Evolutionary conservation across 257 asterid species (phyloP), one percentile per base, ranked within the genome.

Genomic region (Solanum raphanifolium): DNA sequence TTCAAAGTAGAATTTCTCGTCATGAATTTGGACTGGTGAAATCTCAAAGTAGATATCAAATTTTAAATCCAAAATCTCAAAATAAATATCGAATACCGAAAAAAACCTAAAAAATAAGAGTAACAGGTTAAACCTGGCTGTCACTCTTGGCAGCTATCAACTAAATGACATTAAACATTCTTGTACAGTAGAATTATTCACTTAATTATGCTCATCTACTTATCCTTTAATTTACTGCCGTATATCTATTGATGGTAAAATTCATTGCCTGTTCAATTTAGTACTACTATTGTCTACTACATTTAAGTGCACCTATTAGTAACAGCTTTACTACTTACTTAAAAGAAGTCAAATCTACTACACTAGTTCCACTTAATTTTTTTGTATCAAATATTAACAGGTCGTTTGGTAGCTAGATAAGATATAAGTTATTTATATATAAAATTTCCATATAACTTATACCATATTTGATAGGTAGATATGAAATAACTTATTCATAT

Each of bases 141-240:
- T 60, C 52, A 89, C 66, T 76, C 58, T 43, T 73, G 89, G 83
- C 76, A 65, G 91, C 84, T 83, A 83, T 87, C 58, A 46, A 81
- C 12, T 13, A 3, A 79, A 27, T 29, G 66, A 41, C 85, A 25
- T 43, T 79, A 25, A 79, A 43, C 66, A 43, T 87, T 4, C 83
- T 66, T 82, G 62, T 13, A 43, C 85, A 7, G 5, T 2, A n/a
- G 13, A 76, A 48, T 58, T 43, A 29, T 38, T 73, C 66, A 65
- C 34, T 84, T 58, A 18, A 79, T 72, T 86, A n/a, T 82, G 66
- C 25, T 62, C 41, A 69, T 31, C 85, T 81, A 82, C 87, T 36
- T 81, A 20, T 3, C 83, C 20, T 27, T 25, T 43, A 43, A 43
- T 43, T 43, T 55, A 66, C 65, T 79, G 38, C 38, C 25, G 36